Evolutionary conservation across 2,329 filamentous ascomycete species (phyloP), one percentile per base, ranked within the genome.

Genomic region (Fusarium sp.): DNA sequence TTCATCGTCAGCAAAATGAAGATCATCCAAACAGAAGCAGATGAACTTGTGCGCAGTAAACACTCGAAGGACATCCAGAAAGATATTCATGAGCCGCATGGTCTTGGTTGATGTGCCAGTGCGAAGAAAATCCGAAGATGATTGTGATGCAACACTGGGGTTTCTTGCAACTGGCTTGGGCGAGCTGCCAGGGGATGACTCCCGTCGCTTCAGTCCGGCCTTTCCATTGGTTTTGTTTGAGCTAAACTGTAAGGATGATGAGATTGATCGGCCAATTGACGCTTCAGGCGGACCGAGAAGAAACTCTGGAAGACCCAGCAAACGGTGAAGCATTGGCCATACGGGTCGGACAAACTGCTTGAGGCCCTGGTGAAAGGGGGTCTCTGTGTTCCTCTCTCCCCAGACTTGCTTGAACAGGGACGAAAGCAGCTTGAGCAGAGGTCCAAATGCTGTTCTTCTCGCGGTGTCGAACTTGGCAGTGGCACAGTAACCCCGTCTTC

Each of bases 1-100:
- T 78, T 98, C 95, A 26, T 92, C 88, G 76, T 98, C 95, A 8
- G 94, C 94, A 78, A 94, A 96, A 73, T 98, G 94, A 33, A 98
- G 82, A 78, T 98, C 95, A 75, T 98, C 95, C 28, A 98, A 81
- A 72, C 91, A 94, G 72, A 97, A 90, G 75, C 93, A 97, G 55
- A 97, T 94, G 73, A 97, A 90, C 73, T 95, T 96, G 77, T 95
- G 90, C 20, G 90, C 86, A 0, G 93, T 92, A 57, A 98, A 90
- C 42, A 97, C 88, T 53, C 93, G 88, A 51, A 98, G 80, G 11
- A 97, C 91, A 71, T 98, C 95, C 45, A 97, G 82, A 72, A 97
- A 95, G 2, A 93, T 95, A 75, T 94, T 95, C 85, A 95, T 92
- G 58, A 97, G 86, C 14, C 93, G 90, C 69, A 93, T 91, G 3